Evolutionary conservation across 805 yeast genomes (phyloP), one percentile per base, ranked within the genome.

Genomic region (Yamadazyma akitaensis): DNA sequence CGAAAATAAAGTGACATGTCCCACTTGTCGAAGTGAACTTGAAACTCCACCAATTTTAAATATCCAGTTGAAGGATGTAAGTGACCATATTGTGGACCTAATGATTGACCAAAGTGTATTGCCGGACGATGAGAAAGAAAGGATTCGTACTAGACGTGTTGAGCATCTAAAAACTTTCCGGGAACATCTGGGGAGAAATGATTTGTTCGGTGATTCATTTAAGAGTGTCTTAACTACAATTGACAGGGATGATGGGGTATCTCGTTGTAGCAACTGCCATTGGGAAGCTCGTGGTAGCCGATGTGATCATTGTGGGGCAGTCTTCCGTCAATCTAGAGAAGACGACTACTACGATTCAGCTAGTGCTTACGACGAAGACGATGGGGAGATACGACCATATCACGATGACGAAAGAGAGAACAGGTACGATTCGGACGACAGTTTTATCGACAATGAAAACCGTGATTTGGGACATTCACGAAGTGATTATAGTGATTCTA

Each of bases 211-310:
- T 2, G 74, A 72, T 30, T 58, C 75, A 2, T 83, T 84, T 60
- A 64, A 70, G n/a, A 58, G 73, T 14, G 77, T 80, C 2, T 62
- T 72, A 13, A 81, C 84, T 0, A 61, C 81, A 2, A 67, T 82
- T 1, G 90, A 84, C 55, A 68, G 67, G 25, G 79, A 79, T 25
- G 92, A 86, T 56, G 90, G 90, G 2, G 87, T 85, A 9, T 79
- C 85, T 0, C 64, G 92, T 45, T 86, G 94, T 57, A 79, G 85
- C 7, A 76, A 79, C 47, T 86, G 94, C 60, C 89, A 82, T 56
- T 86, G 92, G 92, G 92, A 86, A 56, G 81, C 85, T 0, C 79
- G 79, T 50, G 89, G 87, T 0, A 65, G 74, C 3, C 69, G 64
- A n/a, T 86, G 94, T 56, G 72, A 79, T 5, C 85, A 85, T 56